Conservation (phyloP, 345 rosid species). For the Eucalyptus grandis region DNA sequence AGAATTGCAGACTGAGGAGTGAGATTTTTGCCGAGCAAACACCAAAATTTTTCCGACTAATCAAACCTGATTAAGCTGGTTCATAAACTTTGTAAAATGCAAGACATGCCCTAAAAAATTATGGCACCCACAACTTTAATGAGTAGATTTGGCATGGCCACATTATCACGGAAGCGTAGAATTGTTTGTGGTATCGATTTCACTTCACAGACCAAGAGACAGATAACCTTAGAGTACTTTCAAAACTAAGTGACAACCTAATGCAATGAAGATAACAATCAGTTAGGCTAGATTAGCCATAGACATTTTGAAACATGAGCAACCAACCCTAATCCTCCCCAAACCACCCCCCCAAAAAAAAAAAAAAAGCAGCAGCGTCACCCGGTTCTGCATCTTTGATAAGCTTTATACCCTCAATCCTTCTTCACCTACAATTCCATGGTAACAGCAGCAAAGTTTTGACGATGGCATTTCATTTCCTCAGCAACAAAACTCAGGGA, state of each 20-base stretch:
- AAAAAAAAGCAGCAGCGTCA: background rate
- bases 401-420: background rate
- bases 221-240: background rate
- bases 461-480: background rate
- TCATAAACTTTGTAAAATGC: background rate
- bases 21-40: background rate
- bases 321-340: background rate
- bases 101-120: background rate
- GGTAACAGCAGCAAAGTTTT: background rate
- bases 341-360: background rate
- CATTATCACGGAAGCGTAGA: background rate
- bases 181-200: background rate
- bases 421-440: background rate
- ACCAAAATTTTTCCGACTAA: background rate
- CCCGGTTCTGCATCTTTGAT: background rate
- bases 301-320: background rate
- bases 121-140: background rate
- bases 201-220: background rate
- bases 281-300: background rate
- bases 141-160: background rate
- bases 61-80: background rate
- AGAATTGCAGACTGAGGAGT: background rate
- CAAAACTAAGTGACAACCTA: background rate
- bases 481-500: background rate
- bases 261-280: background rate